Conservation (phyloP, 345 rosid genomes). For the Hibiscus trionum region DNA sequence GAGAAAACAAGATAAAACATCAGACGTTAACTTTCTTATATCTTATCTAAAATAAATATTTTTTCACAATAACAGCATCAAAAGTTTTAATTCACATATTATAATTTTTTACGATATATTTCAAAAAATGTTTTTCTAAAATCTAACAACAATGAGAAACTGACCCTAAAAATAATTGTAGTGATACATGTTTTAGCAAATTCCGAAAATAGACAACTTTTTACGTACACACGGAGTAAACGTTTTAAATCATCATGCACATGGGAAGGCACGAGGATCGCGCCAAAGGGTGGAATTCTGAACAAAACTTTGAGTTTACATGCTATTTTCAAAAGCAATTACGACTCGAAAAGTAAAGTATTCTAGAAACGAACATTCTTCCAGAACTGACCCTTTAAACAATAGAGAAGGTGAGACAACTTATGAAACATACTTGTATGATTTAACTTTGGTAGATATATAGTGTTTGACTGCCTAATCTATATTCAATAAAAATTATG, state of each 20-base stretch:
- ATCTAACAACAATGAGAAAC: too few species aligned
- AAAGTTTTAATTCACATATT: too few species aligned
- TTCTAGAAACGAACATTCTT: background rate
- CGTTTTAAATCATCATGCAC: background rate
- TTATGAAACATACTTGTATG: background rate
- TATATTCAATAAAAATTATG: background rate
- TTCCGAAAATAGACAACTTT: background rate
- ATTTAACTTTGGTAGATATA: background rate
- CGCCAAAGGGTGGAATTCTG: background rate
- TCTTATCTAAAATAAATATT: too few species aligned
- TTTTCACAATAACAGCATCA: too few species aligned
- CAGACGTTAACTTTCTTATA: too few species aligned
- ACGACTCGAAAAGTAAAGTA: background rate
- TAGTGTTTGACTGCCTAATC: background rate
- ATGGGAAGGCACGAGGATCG: background rate
- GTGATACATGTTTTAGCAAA: background rate
- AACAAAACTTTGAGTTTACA: slow-evolving; percentile 4
- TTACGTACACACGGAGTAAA: background rate
- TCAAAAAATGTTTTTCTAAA: too few species aligned
- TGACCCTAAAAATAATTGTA: too few species aligned
- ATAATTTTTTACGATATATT: too few species aligned
- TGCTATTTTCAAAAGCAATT: background rate
- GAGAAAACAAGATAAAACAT: too few species aligned
- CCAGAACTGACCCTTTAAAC: background rate
- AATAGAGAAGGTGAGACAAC: background rate